Percentiles rank a stretch among this genome's conserved stretches.
These are phyloP conservation scores for Colletotrichum salicis DNA, from an alignment of 2,329 filamentous ascomycete species.

Conservation along the genomic window DNA sequence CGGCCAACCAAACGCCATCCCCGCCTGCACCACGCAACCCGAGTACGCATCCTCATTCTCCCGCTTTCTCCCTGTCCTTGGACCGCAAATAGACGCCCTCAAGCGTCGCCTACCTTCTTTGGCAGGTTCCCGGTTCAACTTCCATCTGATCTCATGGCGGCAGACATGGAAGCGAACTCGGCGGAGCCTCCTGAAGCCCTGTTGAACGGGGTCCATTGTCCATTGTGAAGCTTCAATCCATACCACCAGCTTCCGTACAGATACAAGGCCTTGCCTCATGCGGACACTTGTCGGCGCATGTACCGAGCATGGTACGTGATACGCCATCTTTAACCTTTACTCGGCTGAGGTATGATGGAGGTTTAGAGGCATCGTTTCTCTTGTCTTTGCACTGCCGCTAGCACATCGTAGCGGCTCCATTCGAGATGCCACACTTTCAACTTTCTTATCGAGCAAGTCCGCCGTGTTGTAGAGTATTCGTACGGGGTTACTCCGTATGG, in stretches of 20 bases:
- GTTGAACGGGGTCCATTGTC: neutral
- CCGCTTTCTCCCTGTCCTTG: neutral
- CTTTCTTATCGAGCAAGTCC: conserved; percentile 13
- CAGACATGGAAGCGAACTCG: neutral
- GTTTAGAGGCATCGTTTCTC: neutral
- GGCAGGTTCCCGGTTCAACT: conserved; percentile 15
- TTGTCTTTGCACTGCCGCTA: neutral
- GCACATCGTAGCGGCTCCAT: neutral
- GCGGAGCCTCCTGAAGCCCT: neutral
- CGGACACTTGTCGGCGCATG: neutral
- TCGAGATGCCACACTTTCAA: conserved; percentile 8
- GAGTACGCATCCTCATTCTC: neutral
- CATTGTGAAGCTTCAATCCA: too few relatives aligned
- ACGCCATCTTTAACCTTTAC: neutral
- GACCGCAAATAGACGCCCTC: conserved; percentile 23
- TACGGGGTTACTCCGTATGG: too few relatives aligned
- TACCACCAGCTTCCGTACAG: too few relatives aligned
- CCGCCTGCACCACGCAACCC: conserved; percentile 20
- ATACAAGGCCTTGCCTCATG: conserved; percentile 9
- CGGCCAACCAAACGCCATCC: conserved; percentile 32
- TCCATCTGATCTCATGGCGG: conserved; percentile 1
- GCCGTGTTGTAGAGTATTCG: neutral
- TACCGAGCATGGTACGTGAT: neutral
- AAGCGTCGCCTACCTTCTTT: conserved; percentile 5
- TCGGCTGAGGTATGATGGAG: neutral